Conservation (phyloP, 2,329 filamentous ascomycete genomes). For the Aspergillus sojae region DNA sequence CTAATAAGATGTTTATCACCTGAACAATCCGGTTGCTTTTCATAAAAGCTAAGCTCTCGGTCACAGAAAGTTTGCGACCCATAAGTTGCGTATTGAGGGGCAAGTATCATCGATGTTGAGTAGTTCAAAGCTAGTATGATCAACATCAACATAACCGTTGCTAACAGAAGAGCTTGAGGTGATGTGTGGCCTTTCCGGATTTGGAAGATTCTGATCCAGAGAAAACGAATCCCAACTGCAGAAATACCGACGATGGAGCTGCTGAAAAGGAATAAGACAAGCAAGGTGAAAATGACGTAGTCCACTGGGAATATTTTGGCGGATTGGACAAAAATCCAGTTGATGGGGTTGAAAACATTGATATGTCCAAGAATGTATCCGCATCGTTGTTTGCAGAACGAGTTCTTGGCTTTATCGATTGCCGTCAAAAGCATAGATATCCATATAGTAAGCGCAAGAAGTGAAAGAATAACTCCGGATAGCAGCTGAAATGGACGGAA, state of each 20-base stretch:
- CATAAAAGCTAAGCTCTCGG: constrained; percentile 63
- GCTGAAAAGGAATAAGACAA: constrained; percentile 85
- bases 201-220: constrained; percentile 92
- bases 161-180: constrained; percentile 87
- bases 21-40: constrained; percentile 74
- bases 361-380: constrained; percentile 88
- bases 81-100: constrained; percentile 91
- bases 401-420: constrained; percentile 96
- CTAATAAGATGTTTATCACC: constrained; percentile 68
- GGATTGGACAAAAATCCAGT: constrained; percentile 81
- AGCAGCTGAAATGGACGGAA: constrained; percentile 88
- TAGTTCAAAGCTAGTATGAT: constrained; percentile 93
- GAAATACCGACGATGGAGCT: constrained; percentile 86
- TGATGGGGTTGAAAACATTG: constrained; percentile 93
- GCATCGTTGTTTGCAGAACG: constrained; percentile 84
- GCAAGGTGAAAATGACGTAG: constrained; percentile 82
- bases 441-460: constrained; percentile 76
- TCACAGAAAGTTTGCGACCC: constrained; percentile 94
- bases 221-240: constrained; percentile 86
- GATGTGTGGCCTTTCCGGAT: constrained; percentile 87
- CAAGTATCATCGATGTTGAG: constrained; percentile 87
- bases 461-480: constrained; percentile 75
- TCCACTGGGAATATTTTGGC: constrained; percentile 87
- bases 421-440: constrained; percentile 92
- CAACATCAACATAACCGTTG: constrained; percentile 86